phyloP scores from a whole-genome alignment of 2,329 filamentous ascomycete species.

The Aspergillus ruber region DNA sequence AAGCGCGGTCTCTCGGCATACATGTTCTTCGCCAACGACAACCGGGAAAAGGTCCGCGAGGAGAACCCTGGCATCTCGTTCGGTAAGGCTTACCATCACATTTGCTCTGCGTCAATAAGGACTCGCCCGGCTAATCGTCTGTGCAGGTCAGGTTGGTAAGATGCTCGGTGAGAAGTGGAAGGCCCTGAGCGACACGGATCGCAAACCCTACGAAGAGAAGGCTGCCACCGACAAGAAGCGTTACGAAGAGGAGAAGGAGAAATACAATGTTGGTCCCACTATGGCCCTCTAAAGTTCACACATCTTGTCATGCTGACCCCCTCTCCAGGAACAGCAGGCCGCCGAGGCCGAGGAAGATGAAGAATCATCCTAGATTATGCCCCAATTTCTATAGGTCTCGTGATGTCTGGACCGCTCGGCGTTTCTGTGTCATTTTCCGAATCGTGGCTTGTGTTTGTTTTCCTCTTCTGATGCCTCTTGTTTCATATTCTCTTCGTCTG shows the following conservation, averaged over 20 bases:
- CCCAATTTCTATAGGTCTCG: constrained; percentile 14
- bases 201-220: constrained; percentile 91
- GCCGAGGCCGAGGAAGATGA: constrained; percentile 55
- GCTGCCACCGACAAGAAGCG: constrained; percentile 97
- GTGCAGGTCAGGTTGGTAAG: constrained; percentile 86
- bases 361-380: constrained; percentile 28
- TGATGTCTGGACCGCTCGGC: constrained; percentile 25
- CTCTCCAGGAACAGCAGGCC: constrained; percentile 36
- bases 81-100: constrained; percentile 49
- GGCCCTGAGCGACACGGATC: constrained; percentile 87
- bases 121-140: constrained; percentile 9
- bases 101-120: not conserved
- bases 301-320: not conserved
- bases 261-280: constrained; percentile 55
- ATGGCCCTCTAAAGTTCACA: constrained; percentile 5
- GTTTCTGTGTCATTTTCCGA: constrained; percentile 28
- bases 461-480: not conserved
- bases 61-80: constrained; percentile 98
- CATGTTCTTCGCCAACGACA: constrained; percentile 99
- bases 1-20: constrained; percentile 99
- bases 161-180: constrained; percentile 98
- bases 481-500: constrained; percentile 16
- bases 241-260: constrained; percentile 96
- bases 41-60: constrained; percentile 95
- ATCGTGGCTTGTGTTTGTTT: not conserved